Conservation (phyloP, 2,329 filamentous ascomycete species). For the Ramularia endophylla region DNA sequence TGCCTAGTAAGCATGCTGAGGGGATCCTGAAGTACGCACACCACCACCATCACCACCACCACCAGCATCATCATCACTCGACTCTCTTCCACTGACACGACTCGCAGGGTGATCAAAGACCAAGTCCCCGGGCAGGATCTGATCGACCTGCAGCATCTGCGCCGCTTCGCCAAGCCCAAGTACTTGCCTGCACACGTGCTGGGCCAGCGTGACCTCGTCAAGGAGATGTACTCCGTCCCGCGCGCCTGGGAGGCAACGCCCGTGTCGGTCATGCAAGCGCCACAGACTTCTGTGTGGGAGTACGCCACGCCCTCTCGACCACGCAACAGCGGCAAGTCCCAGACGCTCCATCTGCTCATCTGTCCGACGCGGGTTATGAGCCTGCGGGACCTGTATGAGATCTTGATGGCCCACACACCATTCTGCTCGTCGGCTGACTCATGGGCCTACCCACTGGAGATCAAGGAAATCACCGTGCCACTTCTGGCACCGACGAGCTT, state of each 20-base stretch:
- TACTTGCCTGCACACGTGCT: slow-evolving; percentile 31
- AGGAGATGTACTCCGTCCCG: slow-evolving; percentile 29
- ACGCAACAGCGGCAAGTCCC: slow-evolving; percentile 40
- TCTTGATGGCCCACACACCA: slow-evolving; percentile 34
- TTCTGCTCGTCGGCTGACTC: slow-evolving; percentile 34
- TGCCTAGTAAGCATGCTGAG: slow-evolving; percentile 67
- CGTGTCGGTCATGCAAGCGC: slow-evolving; percentile 26
- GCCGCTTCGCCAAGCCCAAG: slow-evolving; percentile 63
- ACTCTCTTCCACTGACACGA: slow-evolving; percentile 21
- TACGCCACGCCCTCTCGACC: slow-evolving; percentile 56
- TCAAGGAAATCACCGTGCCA: slow-evolving; percentile 63
- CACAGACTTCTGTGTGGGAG: slow-evolving; percentile 39
- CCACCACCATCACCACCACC: slow-evolving; percentile 9
- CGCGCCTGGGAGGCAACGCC: slow-evolving; percentile 28
- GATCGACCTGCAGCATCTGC: slow-evolving; percentile 53
- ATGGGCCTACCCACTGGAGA: slow-evolving; percentile 43
- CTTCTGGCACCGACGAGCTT: slow-evolving; percentile 68
- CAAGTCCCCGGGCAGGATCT: slow-evolving; percentile 39
- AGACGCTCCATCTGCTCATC: slow-evolving; percentile 46
- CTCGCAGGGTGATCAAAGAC: slow-evolving; percentile 40
- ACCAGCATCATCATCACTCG: slow-evolving; percentile 2
- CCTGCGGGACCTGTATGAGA: slow-evolving; percentile 46
- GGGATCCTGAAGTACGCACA: slow-evolving; percentile 62
- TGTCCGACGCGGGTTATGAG: slow-evolving; percentile 48
- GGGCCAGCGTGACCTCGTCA: slow-evolving; percentile 27